Conservation (phyloP, 805 yeast species). For the Dipodascus albidus region DNA sequence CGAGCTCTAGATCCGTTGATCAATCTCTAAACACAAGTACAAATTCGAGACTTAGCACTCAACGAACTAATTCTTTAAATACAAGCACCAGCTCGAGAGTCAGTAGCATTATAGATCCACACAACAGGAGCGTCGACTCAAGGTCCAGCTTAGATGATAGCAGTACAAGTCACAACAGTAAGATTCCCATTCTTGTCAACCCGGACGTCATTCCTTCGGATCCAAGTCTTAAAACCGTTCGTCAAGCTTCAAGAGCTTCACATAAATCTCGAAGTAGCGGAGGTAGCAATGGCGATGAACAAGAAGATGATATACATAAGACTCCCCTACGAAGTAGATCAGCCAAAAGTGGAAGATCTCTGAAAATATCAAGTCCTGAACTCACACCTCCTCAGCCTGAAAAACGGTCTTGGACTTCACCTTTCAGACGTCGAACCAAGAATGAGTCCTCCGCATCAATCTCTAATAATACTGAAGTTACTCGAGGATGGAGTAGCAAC, state of each 20-base stretch:
- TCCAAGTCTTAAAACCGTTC: neutral
- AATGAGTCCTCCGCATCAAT: slow-evolving; percentile 15
- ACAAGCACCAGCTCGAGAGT: neutral
- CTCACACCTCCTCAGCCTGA: neutral
- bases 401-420: slow-evolving; percentile 31
- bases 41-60: neutral
- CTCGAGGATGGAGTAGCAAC: slow-evolving; percentile 4
- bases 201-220: neutral
- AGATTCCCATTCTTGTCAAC: neutral
- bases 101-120: neutral
- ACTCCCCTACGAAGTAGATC: neutral
- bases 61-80: neutral
- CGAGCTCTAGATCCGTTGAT: slow-evolving; percentile 39
- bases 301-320: neutral
- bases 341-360: neutral
- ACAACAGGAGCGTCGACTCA: neutral
- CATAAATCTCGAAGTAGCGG: neutral
- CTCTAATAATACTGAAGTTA: slow-evolving; percentile 17
- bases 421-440: slow-evolving; percentile 30
- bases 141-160: neutral
- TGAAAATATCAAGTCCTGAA: neutral
- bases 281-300: neutral
- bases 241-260: neutral
- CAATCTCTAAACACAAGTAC: slow-evolving; percentile 10
- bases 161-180: neutral